Percentiles rank a stretch among this genome's conserved stretches.
Evolutionary conservation across 1,284 basidiomycete genomes (phyloP).

Genomic region (Naganishia sp.): DNA sequence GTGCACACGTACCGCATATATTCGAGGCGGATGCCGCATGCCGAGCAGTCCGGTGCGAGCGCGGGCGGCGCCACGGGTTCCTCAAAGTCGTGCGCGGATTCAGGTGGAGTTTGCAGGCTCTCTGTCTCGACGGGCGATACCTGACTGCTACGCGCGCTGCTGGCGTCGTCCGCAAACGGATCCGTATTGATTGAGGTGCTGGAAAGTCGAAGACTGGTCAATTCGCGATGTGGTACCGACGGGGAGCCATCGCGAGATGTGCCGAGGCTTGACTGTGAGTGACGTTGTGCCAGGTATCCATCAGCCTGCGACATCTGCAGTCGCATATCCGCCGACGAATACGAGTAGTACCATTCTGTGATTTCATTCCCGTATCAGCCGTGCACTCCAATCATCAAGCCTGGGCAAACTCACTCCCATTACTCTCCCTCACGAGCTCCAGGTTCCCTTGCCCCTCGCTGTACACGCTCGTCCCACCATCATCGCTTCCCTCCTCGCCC

Average conservation of each 20-base stretch:
- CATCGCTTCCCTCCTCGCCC: conserved; percentile 43
- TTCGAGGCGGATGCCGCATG: conserved; percentile 71
- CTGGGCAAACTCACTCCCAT: conserved; percentile 45
- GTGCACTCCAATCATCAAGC: background rate
- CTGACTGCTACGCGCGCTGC: conserved; percentile 15
- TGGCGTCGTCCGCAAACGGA: background rate
- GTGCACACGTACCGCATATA: conserved; percentile 81
- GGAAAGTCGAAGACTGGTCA: conserved; percentile 21
- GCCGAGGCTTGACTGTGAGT: conserved; percentile 4
- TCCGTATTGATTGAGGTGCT: conserved; percentile 2
- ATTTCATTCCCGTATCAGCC: conserved; percentile 12
- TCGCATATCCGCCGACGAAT: conserved; percentile 43
- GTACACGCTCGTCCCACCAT: conserved; percentile 37
- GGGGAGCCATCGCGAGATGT: background rate
- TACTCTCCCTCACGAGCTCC: conserved; percentile 46
- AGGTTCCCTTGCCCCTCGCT: conserved; percentile 41
- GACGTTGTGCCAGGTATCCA: background rate
- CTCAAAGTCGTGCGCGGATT: conserved; percentile 60
- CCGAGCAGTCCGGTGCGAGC: conserved; percentile 74
- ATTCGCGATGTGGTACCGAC: background rate
- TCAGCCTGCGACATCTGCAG: background rate
- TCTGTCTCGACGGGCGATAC: conserved; percentile 39
- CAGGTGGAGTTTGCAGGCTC: conserved; percentile 51
- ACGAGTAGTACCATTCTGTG: conserved; percentile 53
- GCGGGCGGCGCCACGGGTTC: conserved; percentile 59